phyloP scores from a whole-genome alignment of 179 eudicot species.

The Beta corolliflora region DNA sequence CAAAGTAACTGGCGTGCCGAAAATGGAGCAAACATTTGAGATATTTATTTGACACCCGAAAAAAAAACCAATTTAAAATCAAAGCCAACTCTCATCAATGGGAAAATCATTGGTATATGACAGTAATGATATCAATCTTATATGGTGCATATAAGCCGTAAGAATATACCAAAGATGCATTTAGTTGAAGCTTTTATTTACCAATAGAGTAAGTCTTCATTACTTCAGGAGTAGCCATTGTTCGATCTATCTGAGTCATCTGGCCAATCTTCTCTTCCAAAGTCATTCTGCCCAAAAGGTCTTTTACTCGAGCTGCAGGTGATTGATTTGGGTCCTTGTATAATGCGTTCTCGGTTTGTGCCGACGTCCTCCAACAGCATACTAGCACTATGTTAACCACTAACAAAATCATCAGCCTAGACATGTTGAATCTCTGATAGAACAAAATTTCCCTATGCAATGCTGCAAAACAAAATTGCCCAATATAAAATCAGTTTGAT shows the following conservation, averaged over 20 bases:
- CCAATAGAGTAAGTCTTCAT: constrained; percentile 74
- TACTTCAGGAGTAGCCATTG: constrained; percentile 52
- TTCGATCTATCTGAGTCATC: constrained; percentile 79
- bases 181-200: constrained; percentile 28
- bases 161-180: not conserved
- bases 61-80: not conserved
- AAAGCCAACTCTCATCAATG: not conserved
- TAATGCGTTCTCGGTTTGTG: constrained; percentile 42
- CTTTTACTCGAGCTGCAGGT: constrained; percentile 51
- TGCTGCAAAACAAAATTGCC: constrained; percentile 25
- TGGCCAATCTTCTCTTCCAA: constrained; percentile 87
- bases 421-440: constrained; percentile 15
- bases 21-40: not conserved
- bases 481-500: constrained; percentile 18
- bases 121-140: too few species aligned
- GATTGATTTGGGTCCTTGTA: constrained; percentile 76
- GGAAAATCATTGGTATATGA: not conserved
- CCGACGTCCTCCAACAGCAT: constrained; percentile 31
- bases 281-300: constrained; percentile 72
- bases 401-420: constrained; percentile 26
- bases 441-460: not conserved
- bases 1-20: not conserved
- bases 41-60: not conserved
- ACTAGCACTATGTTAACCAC: constrained; percentile 26
- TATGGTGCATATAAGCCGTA: not conserved